These are phyloP conservation scores for Schrenkiella parvula DNA, from an alignment of 345 rosid species.

Conservation along the genomic window DNA sequence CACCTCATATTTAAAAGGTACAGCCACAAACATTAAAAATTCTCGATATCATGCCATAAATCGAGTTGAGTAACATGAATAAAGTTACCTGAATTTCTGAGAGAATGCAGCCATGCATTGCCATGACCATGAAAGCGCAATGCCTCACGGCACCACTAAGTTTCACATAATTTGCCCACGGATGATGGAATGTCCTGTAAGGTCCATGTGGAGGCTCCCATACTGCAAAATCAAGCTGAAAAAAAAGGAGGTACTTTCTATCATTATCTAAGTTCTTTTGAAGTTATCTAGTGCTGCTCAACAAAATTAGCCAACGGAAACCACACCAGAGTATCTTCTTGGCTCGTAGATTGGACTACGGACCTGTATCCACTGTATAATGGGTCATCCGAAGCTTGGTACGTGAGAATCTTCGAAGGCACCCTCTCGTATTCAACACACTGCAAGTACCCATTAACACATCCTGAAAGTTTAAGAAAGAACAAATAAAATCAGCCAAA, in stretches of 20 bases:
- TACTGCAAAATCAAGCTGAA: constrained; percentile 67
- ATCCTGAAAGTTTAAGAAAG: constrained; percentile 38
- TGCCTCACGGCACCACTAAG: constrained; percentile 84
- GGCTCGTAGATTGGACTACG: constrained; percentile 76
- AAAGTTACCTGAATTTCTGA: constrained; percentile 77
- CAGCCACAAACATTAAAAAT: neutral
- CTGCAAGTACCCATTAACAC: constrained; percentile 72
- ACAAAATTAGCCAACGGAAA: neutral
- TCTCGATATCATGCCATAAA: neutral
- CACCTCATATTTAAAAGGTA: neutral
- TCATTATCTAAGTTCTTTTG: neutral
- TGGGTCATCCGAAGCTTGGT: constrained; percentile 87
- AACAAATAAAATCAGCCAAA: neutral
- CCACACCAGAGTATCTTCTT: constrained; percentile 79
- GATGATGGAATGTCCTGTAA: constrained; percentile 61
- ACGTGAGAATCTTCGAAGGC: constrained; percentile 82
- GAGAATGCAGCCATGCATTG: constrained; percentile 91
- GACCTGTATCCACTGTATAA: constrained; percentile 79
- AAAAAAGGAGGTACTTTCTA: neutral
- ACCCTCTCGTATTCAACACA: constrained; percentile 76
- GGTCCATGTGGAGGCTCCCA: constrained; percentile 99
- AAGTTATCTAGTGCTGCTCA: neutral
- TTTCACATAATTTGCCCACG: constrained; percentile 74
- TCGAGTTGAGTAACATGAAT: neutral
- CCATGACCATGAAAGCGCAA: constrained; percentile 95